Percentiles rank a stretch among this genome's conserved stretches.
Evolutionary conservation across 768 basidiomycete species (phyloP).

Genomic region (Russula olivacea): DNA sequence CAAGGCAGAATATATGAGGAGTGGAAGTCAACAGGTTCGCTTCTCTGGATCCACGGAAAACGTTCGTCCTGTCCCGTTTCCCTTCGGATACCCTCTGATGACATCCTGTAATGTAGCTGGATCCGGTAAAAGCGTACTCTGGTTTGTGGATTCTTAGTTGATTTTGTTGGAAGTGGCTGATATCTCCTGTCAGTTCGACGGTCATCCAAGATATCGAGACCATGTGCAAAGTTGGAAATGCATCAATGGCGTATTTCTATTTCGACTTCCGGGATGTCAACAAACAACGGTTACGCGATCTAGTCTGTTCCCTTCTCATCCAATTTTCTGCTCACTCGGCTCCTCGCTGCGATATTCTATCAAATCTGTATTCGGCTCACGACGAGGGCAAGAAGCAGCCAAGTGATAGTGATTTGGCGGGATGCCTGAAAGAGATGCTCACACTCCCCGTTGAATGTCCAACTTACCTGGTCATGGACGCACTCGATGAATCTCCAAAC

Average conservation of each 20-base stretch:
- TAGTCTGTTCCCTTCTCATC: neutral
- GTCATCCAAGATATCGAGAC: neutral
- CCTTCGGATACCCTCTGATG: too few species aligned
- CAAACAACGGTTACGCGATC: too few species aligned
- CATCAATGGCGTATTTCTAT: slow-evolving; percentile 2
- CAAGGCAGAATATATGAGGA: neutral
- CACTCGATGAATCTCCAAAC: slow-evolving; percentile 5
- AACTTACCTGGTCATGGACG: neutral
- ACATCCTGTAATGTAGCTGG: neutral
- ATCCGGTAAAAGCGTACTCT: slow-evolving; percentile 6
- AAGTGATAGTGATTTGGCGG: neutral
- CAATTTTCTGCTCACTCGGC: neutral
- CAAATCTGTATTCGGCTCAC: neutral
- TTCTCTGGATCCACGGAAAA: slow-evolving; percentile 7
- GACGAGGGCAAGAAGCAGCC: neutral
- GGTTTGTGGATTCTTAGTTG: neutral
- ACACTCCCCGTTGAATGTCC: neutral
- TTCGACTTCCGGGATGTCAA: neutral
- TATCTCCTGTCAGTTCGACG: neutral
- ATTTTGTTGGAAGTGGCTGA: neutral
- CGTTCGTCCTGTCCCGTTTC: neutral
- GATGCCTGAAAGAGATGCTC: slow-evolving; percentile 5
- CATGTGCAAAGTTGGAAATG: neutral
- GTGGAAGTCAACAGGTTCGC: slow-evolving; percentile 2
- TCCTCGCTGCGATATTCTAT: neutral